Evolutionary conservation across 768 basidiomycete genomes (phyloP), one percentile per base, ranked within the genome.

Genomic region (Pleurotus eryngii): DNA sequence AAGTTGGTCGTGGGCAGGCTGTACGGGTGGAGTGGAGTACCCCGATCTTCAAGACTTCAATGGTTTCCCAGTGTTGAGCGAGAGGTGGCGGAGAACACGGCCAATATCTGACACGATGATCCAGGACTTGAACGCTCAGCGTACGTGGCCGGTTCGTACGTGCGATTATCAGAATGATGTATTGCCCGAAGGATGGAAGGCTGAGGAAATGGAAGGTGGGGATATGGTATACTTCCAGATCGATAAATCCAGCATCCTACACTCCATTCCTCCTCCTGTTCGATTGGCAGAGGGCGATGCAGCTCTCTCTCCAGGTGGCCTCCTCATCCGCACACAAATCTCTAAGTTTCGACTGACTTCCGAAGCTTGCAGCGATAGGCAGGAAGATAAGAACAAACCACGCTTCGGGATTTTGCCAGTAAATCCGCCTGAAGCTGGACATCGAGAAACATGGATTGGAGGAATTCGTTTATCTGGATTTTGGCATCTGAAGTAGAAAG

Each of bases 1-100:
- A 30, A 50, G 49, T 20, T 50, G 49, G 49, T 27, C 49, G n/a
- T 50, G 49, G 49, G 49, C 49, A 50, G 49, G 49, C 5, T 50
- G 49, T 35, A 26, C 30, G 9, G 14, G 49, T 14, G 12, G 14
- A 6, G 49, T 50, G 14, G 49, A 50, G 27, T 50, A 50, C 17
- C 49, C 27, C 17, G 49, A 50, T 30, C 15, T 50, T 17, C n/a
- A 30, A n/a, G 49, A 50, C 15, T 50, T 50, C 49, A 50, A 50
- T 20, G 49, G 49, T 15, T 35, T 50, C 14, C 49, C 49, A 37
- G 26, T 20, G 8, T 20, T 50, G 17, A 27, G 30, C 12, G 49
- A 50, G 35, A 12, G 49, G 30, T 50, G 49, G 49, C 12, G 17
- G n/a, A 26, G 49, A 35, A 50, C 49, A 50, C 49, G 49, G n/a